A percentile compares a stretch with the other conserved stretches of the same genome.
Evolutionary conservation across 2,329 filamentous ascomycete genomes (phyloP).

Genomic region (Gyromitra esculenta): DNA sequence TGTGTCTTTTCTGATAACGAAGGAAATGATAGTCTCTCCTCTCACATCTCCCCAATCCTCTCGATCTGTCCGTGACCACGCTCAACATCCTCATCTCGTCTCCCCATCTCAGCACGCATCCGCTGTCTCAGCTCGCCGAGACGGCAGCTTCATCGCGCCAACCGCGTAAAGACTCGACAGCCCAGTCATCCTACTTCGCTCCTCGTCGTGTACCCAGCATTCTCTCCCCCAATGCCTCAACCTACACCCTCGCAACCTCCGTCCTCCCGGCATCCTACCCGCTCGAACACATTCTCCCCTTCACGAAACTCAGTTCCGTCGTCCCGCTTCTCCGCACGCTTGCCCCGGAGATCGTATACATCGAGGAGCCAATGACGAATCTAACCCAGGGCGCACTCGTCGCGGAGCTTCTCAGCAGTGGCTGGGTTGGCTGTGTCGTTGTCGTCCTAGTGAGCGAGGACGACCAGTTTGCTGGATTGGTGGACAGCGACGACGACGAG

Average conservation of each 20-base stretch:
- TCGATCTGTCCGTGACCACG: constrained; percentile 38
- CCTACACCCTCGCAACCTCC: constrained; percentile 46
- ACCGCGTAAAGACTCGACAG: constrained; percentile 25
- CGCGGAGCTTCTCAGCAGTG: constrained; percentile 32
- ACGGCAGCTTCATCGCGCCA: constrained; percentile 2
- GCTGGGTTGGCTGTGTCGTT: constrained; percentile 46
- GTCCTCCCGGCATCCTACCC: constrained; percentile 36
- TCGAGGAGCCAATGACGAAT: constrained; percentile 48
- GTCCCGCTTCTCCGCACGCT: constrained; percentile 41
- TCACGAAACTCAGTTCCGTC: constrained; percentile 29
- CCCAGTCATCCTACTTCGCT: constrained; percentile 27
- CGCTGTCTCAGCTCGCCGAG: constrained; percentile 24
- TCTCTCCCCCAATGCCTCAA: constrained; percentile 40
- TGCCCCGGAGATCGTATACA: constrained; percentile 48
- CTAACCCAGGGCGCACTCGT: constrained; percentile 36
- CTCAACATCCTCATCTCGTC: constrained; percentile 52
- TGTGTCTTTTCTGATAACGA: neutral
- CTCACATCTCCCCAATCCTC: constrained; percentile 43
- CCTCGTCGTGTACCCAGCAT: constrained; percentile 22
- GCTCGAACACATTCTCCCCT: constrained; percentile 51
- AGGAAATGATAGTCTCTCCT: constrained; percentile 43
- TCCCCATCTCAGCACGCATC: constrained; percentile 46
- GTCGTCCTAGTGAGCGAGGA: constrained; percentile 50
- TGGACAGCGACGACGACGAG: constrained; percentile 48
- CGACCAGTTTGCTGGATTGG: constrained; percentile 46